Base-by-base conservation (phyloP, 768 basidiomycete genomes). In the Saitozyma sp. region DNA sequence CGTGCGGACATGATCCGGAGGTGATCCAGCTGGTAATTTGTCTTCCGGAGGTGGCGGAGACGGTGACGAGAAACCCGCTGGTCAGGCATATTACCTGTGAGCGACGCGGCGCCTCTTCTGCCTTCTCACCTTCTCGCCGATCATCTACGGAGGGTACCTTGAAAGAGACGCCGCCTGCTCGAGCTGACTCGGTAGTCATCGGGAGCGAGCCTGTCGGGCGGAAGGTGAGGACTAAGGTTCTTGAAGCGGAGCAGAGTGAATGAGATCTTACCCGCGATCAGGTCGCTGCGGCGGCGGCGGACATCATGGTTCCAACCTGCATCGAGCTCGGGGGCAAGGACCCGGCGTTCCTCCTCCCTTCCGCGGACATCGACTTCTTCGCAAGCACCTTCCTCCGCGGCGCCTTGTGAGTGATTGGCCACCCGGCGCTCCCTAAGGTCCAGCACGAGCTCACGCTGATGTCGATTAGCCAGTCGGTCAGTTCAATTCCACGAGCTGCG, bases 291-390 rank as follows among this genome's bases (percentile, higher is more conserved):
- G 91, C 89, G 54, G 95, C 93, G 14, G 89, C 92, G 0, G 86
- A 88, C 64, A 84, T 93, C 72, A 84, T 96, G 50, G 94, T 90
- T 0, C 95, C 95, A 0, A 89, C 96, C 0, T 91, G 90, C 0
- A 85, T 99, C 20, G 95, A 98, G 79, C 85, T 99, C 0, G 95
- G 95, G n/a, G 91, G 92, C 41, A 95, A 98, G 78, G 95, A 99
- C 75, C 92, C 94, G 0, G 89, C 89, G 1, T 85, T 99, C 70
- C 86, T 99, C 62, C 84, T 98, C 38, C 91, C 91, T 7, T 85
- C 85, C 38, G 92, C 93, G 9, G 87, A 97, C 69, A 80, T 96
- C 20, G 81, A 89, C 49, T 87, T 85, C 76, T 94, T 89, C 85
- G 82, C 86, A 14, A 88, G 89, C 63, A 79, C 89, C 9, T 91